Base-by-base conservation (phyloP, 495 filamentous ascomycete species). In the Aspergillus baeticus region DNA sequence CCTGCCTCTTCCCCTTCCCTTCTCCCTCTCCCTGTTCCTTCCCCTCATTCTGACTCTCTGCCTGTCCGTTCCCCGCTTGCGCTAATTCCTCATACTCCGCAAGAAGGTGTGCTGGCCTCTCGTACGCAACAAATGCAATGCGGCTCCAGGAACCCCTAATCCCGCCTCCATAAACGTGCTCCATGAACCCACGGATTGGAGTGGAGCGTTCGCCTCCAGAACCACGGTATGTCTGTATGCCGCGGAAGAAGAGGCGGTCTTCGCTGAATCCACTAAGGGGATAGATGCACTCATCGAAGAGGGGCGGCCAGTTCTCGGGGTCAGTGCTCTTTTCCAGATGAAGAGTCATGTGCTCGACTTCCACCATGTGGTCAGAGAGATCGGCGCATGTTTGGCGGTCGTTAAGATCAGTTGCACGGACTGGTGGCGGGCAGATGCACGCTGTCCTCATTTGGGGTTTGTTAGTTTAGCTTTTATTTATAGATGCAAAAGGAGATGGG, bases 111-210 rank as follows among this genome's bases (percentile, higher is more conserved):
- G 43, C 23, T 7, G 14, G 33, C 51, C 42, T 15, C 37, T 59
- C 43, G 58, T 69, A 75, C 39, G 73, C 65, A 15, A 65, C 68
- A 55, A 77, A 73, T 41, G 71, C 74, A 51, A 81, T 69, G 2
- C 77, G 75, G 10, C 52, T 59, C 77, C 77, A 78, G 17, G 70
- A 78, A 15, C 73, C 73, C 22, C 57, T 49, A 34, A 78, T 62
- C 0, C 61, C 67, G 0, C 67, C 64, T 29, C 73, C 68, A 0
- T 62, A 43, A 23, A 75, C 60, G 0, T 58, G 46, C 41, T 76
- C 70, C 2, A 38, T 50, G 35, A 75, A 75, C 10, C 73, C 70
- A 10, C 72, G 63, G 2, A 72, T 48, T 1, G 55, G 46, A 22
- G 68, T 61, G 6, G 21, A 18, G 0, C 43, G 29, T 4, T 62